Evolutionary conservation across 495 filamentous ascomycete genomes (phyloP).

Genomic region (Jackrogersella minutella): DNA sequence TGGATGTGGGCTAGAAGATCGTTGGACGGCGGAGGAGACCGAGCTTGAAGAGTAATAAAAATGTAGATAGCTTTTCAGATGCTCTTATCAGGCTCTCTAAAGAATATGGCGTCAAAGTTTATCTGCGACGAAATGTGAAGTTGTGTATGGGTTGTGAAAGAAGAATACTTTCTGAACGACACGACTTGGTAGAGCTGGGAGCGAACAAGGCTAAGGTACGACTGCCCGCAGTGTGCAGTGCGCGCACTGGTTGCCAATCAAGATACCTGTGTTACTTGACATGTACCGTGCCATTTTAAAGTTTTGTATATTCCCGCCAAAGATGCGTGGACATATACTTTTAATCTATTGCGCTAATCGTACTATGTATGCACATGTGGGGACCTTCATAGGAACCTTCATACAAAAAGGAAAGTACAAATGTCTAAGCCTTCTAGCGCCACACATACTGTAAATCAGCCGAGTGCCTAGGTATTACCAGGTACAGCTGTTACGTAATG

Average conservation of each 20-base stretch:
- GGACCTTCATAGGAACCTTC: background rate
- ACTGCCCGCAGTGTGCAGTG: constrained; percentile 25
- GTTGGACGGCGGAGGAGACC: background rate
- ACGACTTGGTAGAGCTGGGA: constrained; percentile 32
- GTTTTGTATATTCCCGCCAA: background rate
- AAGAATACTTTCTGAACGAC: constrained; percentile 30
- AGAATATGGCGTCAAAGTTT: background rate
- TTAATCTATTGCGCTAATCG: background rate
- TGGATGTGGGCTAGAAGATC: background rate
- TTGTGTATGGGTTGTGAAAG: constrained; percentile 6
- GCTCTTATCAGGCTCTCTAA: background rate
- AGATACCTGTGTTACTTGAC: constrained; percentile 23
- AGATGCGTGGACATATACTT: background rate
- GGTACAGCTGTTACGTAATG: background rate
- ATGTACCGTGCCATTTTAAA: background rate
- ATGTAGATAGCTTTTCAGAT: background rate
- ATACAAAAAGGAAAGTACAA: background rate
- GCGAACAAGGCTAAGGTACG: constrained; percentile 23
- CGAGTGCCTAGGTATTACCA: background rate
- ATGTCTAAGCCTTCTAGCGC: no score
- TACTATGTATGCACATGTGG: background rate
- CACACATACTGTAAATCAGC: background rate
- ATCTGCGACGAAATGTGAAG: constrained; percentile 4
- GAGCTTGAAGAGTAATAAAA: background rate
- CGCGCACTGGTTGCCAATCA: constrained; percentile 29